Evolutionary conservation across 768 basidiomycete genomes (phyloP).

Genomic region (Leccinum incarnatum): DNA sequence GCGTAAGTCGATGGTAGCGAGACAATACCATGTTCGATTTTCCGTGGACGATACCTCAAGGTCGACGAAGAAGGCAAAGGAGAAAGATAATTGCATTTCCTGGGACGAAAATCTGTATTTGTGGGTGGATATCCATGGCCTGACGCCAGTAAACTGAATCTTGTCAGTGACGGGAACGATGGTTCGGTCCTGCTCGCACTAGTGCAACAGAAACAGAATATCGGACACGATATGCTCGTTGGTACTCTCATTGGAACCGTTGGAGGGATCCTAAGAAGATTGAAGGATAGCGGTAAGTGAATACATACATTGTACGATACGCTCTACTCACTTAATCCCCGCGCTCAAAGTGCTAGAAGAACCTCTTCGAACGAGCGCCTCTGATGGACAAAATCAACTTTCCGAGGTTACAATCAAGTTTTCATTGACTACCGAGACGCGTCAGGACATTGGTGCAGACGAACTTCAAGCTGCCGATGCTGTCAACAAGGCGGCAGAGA

Average conservation of each 20-base stretch:
- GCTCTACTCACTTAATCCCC: neutral
- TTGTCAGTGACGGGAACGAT: slow-evolving; percentile 15
- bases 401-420: slow-evolving; percentile 15
- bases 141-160: neutral
- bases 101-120: slow-evolving; percentile 19
- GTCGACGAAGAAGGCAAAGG: slow-evolving; percentile 13
- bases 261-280: slow-evolving; percentile 7
- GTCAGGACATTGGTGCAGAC: neutral
- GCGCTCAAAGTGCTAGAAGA: slow-evolving; percentile 14
- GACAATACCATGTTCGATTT: slow-evolving; percentile 13
- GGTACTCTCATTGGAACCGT: slow-evolving; percentile 12
- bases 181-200: slow-evolving; percentile 8
- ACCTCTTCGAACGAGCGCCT: neutral
- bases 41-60: slow-evolving; percentile 8
- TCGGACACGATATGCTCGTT: slow-evolving; percentile 10
- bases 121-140: slow-evolving; percentile 4
- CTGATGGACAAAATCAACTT: neutral
- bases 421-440: neutral
- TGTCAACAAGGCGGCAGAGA: slow-evolving; percentile 4
- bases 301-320: neutral
- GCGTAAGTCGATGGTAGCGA: slow-evolving; percentile 4
- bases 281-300: slow-evolving; percentile 15
- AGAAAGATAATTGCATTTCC: slow-evolving; percentile 4
- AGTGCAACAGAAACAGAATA: slow-evolving; percentile 10
- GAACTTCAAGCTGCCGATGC: slow-evolving; percentile 17